Evolutionary conservation across 306 rosid genomes (phyloP), one percentile per base, ranked within the genome.

Genomic region (Vachellia pachyceras): DNA sequence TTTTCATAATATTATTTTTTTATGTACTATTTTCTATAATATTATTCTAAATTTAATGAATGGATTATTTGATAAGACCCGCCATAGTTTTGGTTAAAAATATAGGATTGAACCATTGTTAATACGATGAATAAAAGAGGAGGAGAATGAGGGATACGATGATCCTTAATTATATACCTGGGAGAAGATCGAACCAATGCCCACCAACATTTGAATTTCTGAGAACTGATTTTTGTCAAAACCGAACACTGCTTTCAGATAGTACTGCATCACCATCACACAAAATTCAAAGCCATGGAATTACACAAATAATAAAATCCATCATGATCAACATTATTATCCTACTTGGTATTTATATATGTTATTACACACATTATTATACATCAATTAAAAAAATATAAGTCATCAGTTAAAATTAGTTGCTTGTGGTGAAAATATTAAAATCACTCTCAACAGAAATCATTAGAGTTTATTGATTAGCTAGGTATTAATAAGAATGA

Each of bases 251-350:
- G 95, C 93, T 84, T 94, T 94, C 84, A 94, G 81, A 82, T 91
- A 94, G 90, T 90, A 94, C 97, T 91, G 95, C 91, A 84, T 18
- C 77, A n/a, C n/a, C n/a, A n/a, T n/a, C n/a, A n/a, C n/a, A 10
- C 60, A 15, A 49, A 71, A 73, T 83, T 85, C 76, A 85, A 29
- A 82, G 45, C 55, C 39, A 69, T 58, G 47, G 64, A 57, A 54
- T 45, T 9, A 71, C 52, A 12, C 39, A 14, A 25, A 6, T 54
- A 25, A 6, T 54, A 60, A 3, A 12, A 25, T 61, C 36, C 36
- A n/a, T n/a, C n/a, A n/a, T n/a, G 15, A 22, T 57, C 25, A 10
- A 20, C 29, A 57, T 20, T 22, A 55, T 55, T n/a, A n/a, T n/a
- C n/a, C n/a, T 1, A n/a, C 47, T 44, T 5, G 10, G 47, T 8